phyloP scores from a whole-genome alignment of 2,329 filamentous ascomycete species.

The Sclerotinia trifoliorum region DNA sequence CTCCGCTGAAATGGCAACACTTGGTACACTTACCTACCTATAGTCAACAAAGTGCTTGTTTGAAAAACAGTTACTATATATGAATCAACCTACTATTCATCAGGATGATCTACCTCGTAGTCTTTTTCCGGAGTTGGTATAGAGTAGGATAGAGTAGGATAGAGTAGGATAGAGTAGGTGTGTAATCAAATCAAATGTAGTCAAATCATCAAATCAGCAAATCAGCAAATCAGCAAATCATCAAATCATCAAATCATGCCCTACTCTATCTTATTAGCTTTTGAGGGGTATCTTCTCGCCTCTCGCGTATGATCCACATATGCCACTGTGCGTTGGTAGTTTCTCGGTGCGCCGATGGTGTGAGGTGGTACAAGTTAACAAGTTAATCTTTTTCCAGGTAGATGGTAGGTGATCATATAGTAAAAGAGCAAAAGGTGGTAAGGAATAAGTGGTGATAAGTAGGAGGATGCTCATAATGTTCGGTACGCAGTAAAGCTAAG shows the following conservation, averaged over 20 bases:
- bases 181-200: constrained; percentile 11
- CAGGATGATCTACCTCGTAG: neutral
- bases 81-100: constrained; percentile 19
- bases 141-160: neutral
- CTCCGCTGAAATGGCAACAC: constrained; percentile 7
- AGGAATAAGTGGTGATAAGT: neutral
- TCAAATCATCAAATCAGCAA: neutral
- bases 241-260: neutral
- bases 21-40: constrained; percentile 16
- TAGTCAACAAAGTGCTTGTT: neutral
- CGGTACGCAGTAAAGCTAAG: neutral
- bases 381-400: constrained; percentile 5
- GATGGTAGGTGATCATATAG: constrained; percentile 14
- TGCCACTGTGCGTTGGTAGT: constrained; percentile 17
- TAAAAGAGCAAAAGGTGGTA: neutral
- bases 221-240: constrained; percentile 3
- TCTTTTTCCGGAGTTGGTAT: constrained; percentile 4
- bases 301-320: constrained; percentile 20
- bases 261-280: neutral
- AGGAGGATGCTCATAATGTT: neutral
- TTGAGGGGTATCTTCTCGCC: neutral
- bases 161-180: neutral
- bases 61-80: neutral
- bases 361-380: constrained; percentile 3
- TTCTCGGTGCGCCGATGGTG: constrained; percentile 10